Percentiles rank a stretch among this genome's conserved stretches.
phyloP scores from a whole-genome alignment of 352 stramenopile genomes.

The Elongisporangium undulatum region DNA sequence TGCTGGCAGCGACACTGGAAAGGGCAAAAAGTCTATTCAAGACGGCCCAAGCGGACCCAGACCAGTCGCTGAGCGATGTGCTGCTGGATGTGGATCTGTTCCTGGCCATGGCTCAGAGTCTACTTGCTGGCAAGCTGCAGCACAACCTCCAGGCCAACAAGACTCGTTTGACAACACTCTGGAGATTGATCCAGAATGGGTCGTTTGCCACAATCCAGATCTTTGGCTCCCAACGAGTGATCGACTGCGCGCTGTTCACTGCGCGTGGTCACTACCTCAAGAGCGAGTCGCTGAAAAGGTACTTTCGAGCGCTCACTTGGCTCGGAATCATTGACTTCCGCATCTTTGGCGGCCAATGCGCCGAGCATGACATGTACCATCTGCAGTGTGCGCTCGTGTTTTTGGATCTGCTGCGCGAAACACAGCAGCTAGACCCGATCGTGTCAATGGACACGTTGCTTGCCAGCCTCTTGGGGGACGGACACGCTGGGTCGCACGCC shows the following conservation, averaged over 20 bases:
- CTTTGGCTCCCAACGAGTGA: constrained; percentile 6
- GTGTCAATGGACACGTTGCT: constrained; percentile 7
- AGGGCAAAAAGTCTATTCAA: background rate
- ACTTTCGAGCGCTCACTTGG: constrained; percentile 22
- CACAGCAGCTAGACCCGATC: constrained; percentile 3
- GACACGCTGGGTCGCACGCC: constrained; percentile 11
- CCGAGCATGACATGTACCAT: constrained; percentile 8
- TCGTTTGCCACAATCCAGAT: background rate
- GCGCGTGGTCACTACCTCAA: constrained; percentile 20
- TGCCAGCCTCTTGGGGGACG: constrained; percentile 13
- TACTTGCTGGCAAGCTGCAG: constrained; percentile 4
- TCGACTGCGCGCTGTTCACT: constrained; percentile 20
- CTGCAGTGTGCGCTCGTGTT: constrained; percentile 12
- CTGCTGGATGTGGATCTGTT: constrained; percentile 15
- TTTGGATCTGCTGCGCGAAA: constrained; percentile 8
- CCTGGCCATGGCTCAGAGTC: constrained; percentile 9
- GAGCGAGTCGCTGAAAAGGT: constrained; percentile 6
- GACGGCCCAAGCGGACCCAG: background rate
- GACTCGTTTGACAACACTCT: background rate
- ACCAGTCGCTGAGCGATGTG: background rate
- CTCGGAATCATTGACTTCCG: constrained; percentile 14
- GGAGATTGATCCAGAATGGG: background rate
- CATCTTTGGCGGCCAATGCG: constrained; percentile 8
- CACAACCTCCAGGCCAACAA: background rate
- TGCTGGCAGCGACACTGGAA: background rate